Conservation (phyloP, 2,329 filamentous ascomycete species). For the Sclerotinia minor region DNA sequence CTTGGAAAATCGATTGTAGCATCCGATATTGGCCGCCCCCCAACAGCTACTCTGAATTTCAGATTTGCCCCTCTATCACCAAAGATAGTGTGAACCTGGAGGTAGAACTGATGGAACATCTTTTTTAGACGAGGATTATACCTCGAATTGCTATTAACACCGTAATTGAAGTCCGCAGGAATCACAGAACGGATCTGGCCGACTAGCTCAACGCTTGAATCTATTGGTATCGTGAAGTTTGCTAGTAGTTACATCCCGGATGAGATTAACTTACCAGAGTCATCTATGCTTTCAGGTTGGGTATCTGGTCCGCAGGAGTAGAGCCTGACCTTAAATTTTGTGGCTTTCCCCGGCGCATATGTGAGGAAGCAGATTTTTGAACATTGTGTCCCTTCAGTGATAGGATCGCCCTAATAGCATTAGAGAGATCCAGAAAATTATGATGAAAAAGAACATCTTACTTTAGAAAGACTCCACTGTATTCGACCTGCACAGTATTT, state of each 20-base stretch:
- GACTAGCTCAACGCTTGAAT: constrained; percentile 22
- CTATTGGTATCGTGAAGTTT: no score
- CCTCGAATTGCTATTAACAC: background rate
- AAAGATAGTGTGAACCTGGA: constrained; percentile 23
- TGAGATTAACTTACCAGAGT: constrained; percentile 23
- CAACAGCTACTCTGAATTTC: constrained; percentile 19
- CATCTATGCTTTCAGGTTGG: constrained; percentile 22
- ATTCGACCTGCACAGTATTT: constrained; percentile 23
- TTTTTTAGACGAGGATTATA: constrained; percentile 10
- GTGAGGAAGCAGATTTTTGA: background rate
- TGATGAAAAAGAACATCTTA: background rate
- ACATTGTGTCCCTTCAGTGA: constrained; percentile 16
- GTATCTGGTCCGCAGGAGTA: constrained; percentile 18
- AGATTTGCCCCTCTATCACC: constrained; percentile 27
- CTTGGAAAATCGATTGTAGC: background rate
- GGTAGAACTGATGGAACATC: constrained; percentile 11
- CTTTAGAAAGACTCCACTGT: constrained; percentile 29
- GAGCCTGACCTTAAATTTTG: background rate
- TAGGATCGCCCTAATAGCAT: constrained; percentile 22
- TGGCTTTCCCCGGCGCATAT: constrained; percentile 13
- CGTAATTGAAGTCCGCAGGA: constrained; percentile 19
- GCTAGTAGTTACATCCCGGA: background rate
- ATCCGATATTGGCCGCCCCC: background rate
- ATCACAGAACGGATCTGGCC: constrained; percentile 18
- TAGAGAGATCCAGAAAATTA: background rate